Percentiles rank a stretch among this genome's conserved stretches.
These are phyloP conservation scores for Nyctanthes arbortristis DNA, from an alignment of 257 asterid species.

Conservation along the genomic window DNA sequence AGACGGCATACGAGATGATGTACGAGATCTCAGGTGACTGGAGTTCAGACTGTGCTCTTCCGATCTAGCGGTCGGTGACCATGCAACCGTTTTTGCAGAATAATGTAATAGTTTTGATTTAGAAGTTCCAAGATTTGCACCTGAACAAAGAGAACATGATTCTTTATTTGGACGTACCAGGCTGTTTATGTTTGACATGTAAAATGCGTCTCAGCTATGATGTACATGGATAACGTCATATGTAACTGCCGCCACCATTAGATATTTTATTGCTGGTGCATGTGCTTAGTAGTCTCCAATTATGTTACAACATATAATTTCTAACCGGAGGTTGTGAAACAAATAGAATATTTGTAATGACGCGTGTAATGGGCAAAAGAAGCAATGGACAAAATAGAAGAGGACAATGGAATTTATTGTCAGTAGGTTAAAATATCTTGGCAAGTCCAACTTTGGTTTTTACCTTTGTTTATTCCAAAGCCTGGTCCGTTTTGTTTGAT, in stretches of 20 bases:
- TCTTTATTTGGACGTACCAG: background rate
- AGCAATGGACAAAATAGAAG: background rate
- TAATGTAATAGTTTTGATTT: no score
- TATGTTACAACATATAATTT: background rate
- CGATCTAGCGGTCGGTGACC: background rate
- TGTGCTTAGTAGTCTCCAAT: background rate
- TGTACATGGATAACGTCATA: background rate
- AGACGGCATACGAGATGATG: no score
- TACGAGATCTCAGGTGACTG: no score
- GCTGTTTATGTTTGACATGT: background rate
- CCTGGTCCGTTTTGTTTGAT: background rate
- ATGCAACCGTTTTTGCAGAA: no score
- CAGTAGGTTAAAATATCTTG: background rate
- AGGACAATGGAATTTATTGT: background rate
- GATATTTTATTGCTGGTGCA: slow-evolving; percentile 6
- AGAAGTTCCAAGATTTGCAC: no score
- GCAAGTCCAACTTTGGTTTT: background rate
- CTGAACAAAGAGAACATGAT: background rate
- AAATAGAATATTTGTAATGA: background rate
- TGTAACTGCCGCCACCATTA: background rate
- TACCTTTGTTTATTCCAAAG: background rate
- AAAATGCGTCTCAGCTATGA: background rate
- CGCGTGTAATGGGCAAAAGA: background rate
- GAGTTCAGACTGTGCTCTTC: no score
- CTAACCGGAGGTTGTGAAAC: background rate